Evolutionary conservation across 192 early-diverging fungal species (phyloP), one percentile per base, ranked within the genome.

Genomic region (Linnemannia hyalina): DNA sequence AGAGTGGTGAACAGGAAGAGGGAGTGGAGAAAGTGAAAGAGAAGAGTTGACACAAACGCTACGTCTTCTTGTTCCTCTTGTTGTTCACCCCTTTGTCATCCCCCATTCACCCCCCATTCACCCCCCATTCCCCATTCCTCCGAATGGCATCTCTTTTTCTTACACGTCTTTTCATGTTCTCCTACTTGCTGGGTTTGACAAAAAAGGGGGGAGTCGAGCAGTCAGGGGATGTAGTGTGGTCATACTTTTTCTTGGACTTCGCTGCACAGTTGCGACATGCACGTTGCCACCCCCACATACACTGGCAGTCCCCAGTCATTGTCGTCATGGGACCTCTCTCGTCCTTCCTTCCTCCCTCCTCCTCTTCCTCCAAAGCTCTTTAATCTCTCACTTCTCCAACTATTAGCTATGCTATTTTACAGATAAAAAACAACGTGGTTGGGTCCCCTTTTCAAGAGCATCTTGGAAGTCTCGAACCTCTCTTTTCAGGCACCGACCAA

Each of bases 261-360:
- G 60, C 60, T 65, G 60, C 60, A 65, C 60, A 65, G 60, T 65
- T 65, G 60, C 60, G 60, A 52, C 49, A 52, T 65, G 60, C 60
- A 65, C 60, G 29, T 65, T 65, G 60, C 60, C 60, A 65, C 44
- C n/a, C n/a, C 72, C 15, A 32, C 22, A 52, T 15, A 22, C 18
- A 52, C 49, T 18, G 18, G 18, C 18, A 52, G 18, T 52, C 16
- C 49, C 49, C 49, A 52, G 49, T 18, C 49, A 52, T 52, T 52
- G 49, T 52, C 49, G 16, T 52, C 49, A 52, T 52, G 49, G 49
- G 49, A 16, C 18, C 18, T 5, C 49, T 20, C 16, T 18, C 16
- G 13, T 13, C 4, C 49, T 18, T 22, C 5, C 49, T 18, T 16
- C 5, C 16, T 5, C 18, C 20, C 49, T 52, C 49, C 20, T 6